Evolutionary conservation across 371 early-diverging fungal species (phyloP).

Genomic region (Sanchytrium tribonematis): DNA sequence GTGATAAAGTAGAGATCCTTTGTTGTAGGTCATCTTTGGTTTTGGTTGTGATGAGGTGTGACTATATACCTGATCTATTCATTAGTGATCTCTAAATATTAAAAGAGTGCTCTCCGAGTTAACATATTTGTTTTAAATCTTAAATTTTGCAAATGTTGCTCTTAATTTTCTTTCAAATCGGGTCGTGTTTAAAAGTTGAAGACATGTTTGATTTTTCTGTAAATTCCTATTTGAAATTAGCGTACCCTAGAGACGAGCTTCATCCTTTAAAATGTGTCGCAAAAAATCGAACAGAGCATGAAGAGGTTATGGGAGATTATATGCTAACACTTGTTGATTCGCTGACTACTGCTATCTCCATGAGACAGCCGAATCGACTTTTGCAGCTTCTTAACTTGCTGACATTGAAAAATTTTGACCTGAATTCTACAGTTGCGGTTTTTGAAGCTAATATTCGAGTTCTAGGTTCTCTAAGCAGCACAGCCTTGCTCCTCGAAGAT

Average conservation of each 20-base stretch:
- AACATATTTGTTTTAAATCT: too few species aligned
- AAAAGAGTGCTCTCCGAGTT: too few species aligned
- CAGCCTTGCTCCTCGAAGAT: not conserved
- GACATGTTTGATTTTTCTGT: constrained; percentile 29
- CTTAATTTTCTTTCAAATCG: too few species aligned
- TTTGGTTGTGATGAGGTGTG: too few species aligned
- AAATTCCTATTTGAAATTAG: constrained; percentile 47
- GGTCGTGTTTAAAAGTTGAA: too few species aligned
- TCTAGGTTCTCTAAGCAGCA: constrained; percentile 37
- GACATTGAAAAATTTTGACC: constrained; percentile 30
- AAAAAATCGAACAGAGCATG: constrained; percentile 33
- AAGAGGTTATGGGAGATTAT: constrained; percentile 75
- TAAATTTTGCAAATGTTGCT: too few species aligned
- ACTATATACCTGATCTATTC: too few species aligned
- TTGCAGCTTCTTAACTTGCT: constrained; percentile 34
- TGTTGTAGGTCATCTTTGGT: too few species aligned
- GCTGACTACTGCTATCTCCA: constrained; percentile 32
- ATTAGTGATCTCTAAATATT: too few species aligned
- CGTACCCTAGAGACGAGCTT: constrained; percentile 72
- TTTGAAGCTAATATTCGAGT: constrained; percentile 79
- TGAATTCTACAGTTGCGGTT: constrained; percentile 61
- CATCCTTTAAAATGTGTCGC: constrained; percentile 55
- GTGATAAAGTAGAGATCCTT: not conserved
- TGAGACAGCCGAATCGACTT: constrained; percentile 38
- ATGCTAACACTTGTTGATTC: constrained; percentile 65